Evolutionary conservation across 768 basidiomycete genomes (phyloP).

Genomic region (Phallus indusiatus): DNA sequence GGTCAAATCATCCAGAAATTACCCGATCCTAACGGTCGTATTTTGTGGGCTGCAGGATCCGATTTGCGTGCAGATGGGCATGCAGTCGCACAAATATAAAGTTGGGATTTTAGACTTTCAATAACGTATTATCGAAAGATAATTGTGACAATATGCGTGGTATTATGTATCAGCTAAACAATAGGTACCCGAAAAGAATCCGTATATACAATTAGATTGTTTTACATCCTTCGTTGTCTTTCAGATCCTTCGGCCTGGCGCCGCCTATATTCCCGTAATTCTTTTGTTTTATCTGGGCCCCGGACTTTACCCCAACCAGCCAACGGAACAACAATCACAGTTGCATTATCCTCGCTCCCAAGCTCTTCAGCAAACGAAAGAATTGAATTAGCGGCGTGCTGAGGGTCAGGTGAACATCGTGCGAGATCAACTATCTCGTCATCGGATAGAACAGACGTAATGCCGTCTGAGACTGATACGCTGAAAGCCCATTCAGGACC

Average conservation of each 20-base stretch:
- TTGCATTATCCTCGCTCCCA: slow-evolving; percentile 85
- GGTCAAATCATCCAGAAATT: slow-evolving; percentile 88
- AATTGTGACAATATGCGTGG: too few relatives aligned
- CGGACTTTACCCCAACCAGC: slow-evolving; percentile 81
- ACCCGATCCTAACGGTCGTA: slow-evolving; percentile 49
- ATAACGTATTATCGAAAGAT: too few relatives aligned
- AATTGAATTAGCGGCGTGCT: slow-evolving; percentile 73
- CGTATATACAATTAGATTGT: background rate
- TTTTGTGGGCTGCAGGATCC: slow-evolving; percentile 93
- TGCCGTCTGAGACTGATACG: slow-evolving; percentile 86
- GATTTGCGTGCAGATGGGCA: slow-evolving; percentile 86
- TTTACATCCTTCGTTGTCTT: slow-evolving; percentile 57
- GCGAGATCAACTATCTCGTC: slow-evolving; percentile 91
- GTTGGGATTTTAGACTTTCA: too few relatives aligned
- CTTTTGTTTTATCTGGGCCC: slow-evolving; percentile 75
- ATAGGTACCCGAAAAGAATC: background rate
- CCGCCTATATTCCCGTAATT: slow-evolving; percentile 71
- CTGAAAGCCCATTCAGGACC: slow-evolving; percentile 81
- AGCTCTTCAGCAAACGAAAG: slow-evolving; percentile 81
- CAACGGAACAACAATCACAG: slow-evolving; percentile 83
- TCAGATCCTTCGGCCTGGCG: slow-evolving; percentile 63
- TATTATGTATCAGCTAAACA: too few relatives aligned
- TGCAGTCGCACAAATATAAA: slow-evolving; percentile 74
- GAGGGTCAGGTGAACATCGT: slow-evolving; percentile 59
- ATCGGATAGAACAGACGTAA: slow-evolving; percentile 85